A percentile compares a stretch with the other conserved stretches of the same genome.
These are phyloP conservation scores for Cunninghamia lanceolata DNA, from an alignment of 75 land plant genomes.

Conservation along the genomic window DNA sequence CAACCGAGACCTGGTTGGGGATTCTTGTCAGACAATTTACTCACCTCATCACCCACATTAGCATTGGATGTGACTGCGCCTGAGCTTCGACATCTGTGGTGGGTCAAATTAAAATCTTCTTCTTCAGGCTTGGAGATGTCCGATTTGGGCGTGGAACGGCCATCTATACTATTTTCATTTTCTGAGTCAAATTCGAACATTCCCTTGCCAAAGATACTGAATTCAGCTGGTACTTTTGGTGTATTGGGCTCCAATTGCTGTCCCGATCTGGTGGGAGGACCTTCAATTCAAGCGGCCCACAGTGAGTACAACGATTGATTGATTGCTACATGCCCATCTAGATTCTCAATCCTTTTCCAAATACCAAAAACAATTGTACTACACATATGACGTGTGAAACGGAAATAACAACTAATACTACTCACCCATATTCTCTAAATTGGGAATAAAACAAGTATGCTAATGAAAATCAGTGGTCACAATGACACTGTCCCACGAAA, in stretches of 20 bases:
- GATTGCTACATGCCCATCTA: not conserved
- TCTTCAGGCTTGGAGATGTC: not conserved
- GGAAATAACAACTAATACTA: not conserved
- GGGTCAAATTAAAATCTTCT: not conserved
- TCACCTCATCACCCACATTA: not conserved
- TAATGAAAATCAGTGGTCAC: not conserved
- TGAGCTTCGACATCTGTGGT: not conserved
- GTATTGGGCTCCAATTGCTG: not conserved
- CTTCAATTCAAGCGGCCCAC: not conserved
- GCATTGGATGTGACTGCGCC: not conserved
- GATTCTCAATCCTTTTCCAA: not conserved
- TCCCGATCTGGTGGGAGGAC: not conserved
- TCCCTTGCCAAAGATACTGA: not conserved
- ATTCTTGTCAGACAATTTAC: too few relatives aligned
- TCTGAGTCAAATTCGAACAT: not conserved
- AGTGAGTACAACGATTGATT: not conserved
- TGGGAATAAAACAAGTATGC: not conserved
- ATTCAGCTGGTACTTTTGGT: not conserved
- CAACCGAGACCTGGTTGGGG: not conserved
- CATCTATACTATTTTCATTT: not conserved
- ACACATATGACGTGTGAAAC: not conserved
- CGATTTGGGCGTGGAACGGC: not conserved
- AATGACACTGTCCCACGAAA: not conserved
- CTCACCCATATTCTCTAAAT: not conserved
- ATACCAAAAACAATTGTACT: too few relatives aligned